Evolutionary conservation across 192 early-diverging fungal genomes (phyloP).

Genomic region (Podila horticola): DNA sequence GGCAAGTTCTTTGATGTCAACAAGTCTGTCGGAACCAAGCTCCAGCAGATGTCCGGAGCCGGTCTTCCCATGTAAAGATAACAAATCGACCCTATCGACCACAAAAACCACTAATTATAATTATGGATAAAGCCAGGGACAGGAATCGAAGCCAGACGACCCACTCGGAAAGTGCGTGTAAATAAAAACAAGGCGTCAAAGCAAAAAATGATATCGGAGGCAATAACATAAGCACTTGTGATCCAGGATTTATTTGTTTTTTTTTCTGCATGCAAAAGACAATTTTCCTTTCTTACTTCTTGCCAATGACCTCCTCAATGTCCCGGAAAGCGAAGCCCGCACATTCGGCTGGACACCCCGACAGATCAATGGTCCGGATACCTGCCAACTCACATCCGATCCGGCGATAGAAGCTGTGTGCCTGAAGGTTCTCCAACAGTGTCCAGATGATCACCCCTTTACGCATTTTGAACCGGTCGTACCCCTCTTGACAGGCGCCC

Average conservation of each 20-base stretch:
- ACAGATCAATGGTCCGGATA: slow-evolving; percentile 23
- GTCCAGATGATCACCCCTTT: slow-evolving; percentile 45
- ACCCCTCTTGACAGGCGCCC: slow-evolving; percentile 32
- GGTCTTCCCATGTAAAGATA: slow-evolving; percentile 39
- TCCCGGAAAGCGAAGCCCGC: slow-evolving; percentile 31
- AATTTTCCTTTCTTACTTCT: neutral
- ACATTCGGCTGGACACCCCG: slow-evolving; percentile 20
- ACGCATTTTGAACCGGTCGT: slow-evolving; percentile 42
- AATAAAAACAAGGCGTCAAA: too few species aligned
- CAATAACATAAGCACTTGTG: too few species aligned
- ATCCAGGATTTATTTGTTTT: neutral
- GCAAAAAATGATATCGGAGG: too few species aligned
- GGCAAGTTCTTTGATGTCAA: slow-evolving; percentile 89
- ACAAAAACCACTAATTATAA: neutral
- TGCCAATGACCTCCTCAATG: slow-evolving; percentile 20
- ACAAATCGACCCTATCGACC: neutral
- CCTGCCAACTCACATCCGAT: slow-evolving; percentile 35
- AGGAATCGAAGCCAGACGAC: neutral
- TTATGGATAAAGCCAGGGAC: neutral
- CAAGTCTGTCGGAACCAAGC: slow-evolving; percentile 77
- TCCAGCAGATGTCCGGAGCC: slow-evolving; percentile 65
- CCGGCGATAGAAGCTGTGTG: slow-evolving; percentile 27
- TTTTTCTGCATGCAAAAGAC: neutral
- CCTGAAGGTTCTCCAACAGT: slow-evolving; percentile 24
- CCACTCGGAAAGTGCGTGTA: too few species aligned